phyloP scores from a whole-genome alignment of 78 protist species.

The Speleostelium caveatum region DNA sequence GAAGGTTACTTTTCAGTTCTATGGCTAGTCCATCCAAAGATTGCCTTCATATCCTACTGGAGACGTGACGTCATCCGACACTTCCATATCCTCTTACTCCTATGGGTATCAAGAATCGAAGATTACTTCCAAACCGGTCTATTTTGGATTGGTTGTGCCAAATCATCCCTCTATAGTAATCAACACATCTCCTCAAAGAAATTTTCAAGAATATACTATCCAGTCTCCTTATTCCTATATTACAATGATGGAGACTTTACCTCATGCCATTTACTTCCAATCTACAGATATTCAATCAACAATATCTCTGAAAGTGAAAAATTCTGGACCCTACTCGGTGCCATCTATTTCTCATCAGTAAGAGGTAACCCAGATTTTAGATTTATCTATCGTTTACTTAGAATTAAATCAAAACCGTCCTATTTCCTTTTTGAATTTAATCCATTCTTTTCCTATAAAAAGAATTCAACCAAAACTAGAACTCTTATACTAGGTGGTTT shows the following conservation, averaged over 20 bases:
- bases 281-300: slow-evolving; percentile 23
- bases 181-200: background rate
- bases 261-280: slow-evolving; percentile 28
- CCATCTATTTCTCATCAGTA: slow-evolving; percentile 6
- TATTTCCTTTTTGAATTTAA: slow-evolving; percentile 30
- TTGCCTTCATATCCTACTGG: slow-evolving; percentile 43
- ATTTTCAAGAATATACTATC: background rate
- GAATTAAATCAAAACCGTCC: slow-evolving; percentile 15
- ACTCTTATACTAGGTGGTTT: slow-evolving; percentile 48
- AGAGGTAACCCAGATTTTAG: slow-evolving; percentile 22
- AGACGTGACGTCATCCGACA: background rate
- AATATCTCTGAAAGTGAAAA: background rate
- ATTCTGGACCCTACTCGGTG: slow-evolving; percentile 46
- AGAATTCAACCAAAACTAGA: background rate
- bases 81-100: slow-evolving; percentile 30
- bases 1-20: background rate
- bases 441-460: slow-evolving; percentile 41
- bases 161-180: background rate
- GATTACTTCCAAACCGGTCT: slow-evolving; percentile 43
- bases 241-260: slow-evolving; percentile 30
- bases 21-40: slow-evolving; percentile 58
- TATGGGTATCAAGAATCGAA: slow-evolving; percentile 37
- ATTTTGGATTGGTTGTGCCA: slow-evolving; percentile 30
- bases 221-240: slow-evolving; percentile 22
- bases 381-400: slow-evolving; percentile 55